Evolutionary conservation across 441 rosid genomes (phyloP).

Genomic region (Rhodomyrtus psidioides): DNA sequence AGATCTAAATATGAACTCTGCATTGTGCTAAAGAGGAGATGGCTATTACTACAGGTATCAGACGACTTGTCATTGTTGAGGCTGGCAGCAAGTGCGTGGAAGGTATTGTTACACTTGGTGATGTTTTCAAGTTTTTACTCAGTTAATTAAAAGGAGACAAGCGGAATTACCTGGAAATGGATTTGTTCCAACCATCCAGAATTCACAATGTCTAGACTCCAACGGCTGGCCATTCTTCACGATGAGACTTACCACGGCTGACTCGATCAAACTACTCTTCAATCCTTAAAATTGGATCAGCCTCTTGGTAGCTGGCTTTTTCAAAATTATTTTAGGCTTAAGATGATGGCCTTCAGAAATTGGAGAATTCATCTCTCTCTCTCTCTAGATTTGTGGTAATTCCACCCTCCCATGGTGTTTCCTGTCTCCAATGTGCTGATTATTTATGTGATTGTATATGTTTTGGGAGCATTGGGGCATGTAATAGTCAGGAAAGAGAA

Average conservation of each 20-base stretch:
- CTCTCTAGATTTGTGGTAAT: neutral
- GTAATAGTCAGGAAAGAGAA: neutral
- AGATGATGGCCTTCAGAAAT: neutral
- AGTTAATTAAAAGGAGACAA: constrained; percentile 24
- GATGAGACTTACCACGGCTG: neutral
- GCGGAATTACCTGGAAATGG: neutral
- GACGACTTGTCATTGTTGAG: constrained; percentile 87
- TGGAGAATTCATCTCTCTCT: neutral
- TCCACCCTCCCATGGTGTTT: neutral
- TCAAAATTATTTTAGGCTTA: neutral
- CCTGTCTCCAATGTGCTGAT: neutral
- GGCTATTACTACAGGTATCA: constrained; percentile 45
- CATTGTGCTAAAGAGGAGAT: neutral
- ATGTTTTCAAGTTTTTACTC: constrained; percentile 76
- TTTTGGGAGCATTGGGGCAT: neutral
- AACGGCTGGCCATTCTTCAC: neutral
- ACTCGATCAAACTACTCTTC: neutral
- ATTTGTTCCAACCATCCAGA: neutral
- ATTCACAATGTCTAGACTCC: neutral
- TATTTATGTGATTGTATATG: neutral
- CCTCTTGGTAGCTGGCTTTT: neutral
- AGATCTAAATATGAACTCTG: neutral
- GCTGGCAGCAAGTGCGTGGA: constrained; percentile 98
- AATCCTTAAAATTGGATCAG: neutral
- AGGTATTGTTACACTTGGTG: constrained; percentile 85